Evolutionary conservation across 306 rosid genomes (phyloP), one percentile per base, ranked within the genome.

Genomic region (Vachellia collinsii): DNA sequence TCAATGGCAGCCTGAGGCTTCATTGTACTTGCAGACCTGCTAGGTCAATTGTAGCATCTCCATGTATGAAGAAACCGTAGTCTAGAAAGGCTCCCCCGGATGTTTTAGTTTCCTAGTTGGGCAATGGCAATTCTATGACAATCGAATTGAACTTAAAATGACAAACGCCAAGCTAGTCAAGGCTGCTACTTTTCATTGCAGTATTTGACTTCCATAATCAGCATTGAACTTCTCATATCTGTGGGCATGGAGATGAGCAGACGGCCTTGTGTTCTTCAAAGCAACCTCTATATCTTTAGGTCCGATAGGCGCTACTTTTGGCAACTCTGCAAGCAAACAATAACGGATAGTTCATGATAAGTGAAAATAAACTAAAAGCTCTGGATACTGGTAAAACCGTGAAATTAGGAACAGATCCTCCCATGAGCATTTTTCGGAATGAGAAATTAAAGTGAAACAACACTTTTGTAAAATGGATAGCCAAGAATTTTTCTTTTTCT

Each of bases 201-300:
- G 88, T 50, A 86, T 74, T 63, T 89, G 93, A 83, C 90, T 89
- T 64, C 96, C 96, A 29, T 89, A 91, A 73, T 89, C 89, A 4
- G 86, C 72, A 81, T 91, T 91, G 66, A 91, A 89, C 80, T 89
- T 81, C 38, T 85, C 93, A 3, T 91, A 91, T 39, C 85, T 92
- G 71, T 77, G 90, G 77, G 89, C 87, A 54, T 79, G 87, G 79
- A 91, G 82, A 83, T 89, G 90, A 42, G 91, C 91, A 13, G 93
- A 91, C 36, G 93, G 90, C 61, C 93, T 88, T 20, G 96, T 91
- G 85, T 91, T 89, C 75, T 53, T 89, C 19, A 91, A 70, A 39
- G 94, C 91, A 25, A 75, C 48, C 78, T 86, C 88, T 42, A 91
- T 80, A 63, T 91, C 92, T 43, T 76, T 83, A 46, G 69, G 81